phyloP scores from a whole-genome alignment of 441 rosid species.

The Croton setiger region DNA sequence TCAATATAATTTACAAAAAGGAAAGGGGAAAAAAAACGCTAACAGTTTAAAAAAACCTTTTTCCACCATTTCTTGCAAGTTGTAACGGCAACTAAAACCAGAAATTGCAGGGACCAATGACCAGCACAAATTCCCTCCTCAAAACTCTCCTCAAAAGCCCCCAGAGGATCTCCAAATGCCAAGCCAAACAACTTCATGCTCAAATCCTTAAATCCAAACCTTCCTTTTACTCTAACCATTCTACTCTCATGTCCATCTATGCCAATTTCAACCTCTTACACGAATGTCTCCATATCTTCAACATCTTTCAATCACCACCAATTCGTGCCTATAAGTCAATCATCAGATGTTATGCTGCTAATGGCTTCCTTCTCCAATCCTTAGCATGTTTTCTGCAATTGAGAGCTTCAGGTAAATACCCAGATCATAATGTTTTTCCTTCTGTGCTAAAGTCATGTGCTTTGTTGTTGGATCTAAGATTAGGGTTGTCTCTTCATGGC shows the following conservation, averaged over 20 bases:
- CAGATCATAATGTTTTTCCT: slow-evolving; percentile 67
- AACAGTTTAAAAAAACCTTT: too few relatives aligned
- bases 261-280: slow-evolving; percentile 49
- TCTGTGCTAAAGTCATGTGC: slow-evolving; percentile 63
- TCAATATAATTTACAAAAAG: too few relatives aligned
- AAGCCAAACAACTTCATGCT: slow-evolving; percentile 72
- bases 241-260: slow-evolving; percentile 56
- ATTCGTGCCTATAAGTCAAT: slow-evolving; percentile 67
- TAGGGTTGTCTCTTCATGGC: slow-evolving; percentile 81
- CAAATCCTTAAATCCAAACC: slow-evolving; percentile 52
- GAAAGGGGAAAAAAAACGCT: too few relatives aligned
- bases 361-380: slow-evolving; percentile 40
- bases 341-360: slow-evolving; percentile 56
- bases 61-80: not conserved
- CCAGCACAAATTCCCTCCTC: slow-evolving; percentile 32
- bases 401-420: slow-evolving; percentile 55
- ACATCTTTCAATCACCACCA: slow-evolving; percentile 45
- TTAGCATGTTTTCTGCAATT: slow-evolving; percentile 44
- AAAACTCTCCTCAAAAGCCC: slow-evolving; percentile 40
- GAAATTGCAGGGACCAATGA: slow-evolving; percentile 23
- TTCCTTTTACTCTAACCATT: slow-evolving; percentile 29
- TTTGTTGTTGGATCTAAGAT: slow-evolving; percentile 44
- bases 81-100: not conserved
- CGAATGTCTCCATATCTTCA: slow-evolving; percentile 48
- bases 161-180: slow-evolving; percentile 31